A percentile compares a stretch with the other conserved stretches of the same genome.
Conservation (phyloP, 2,329 filamentous ascomycete genomes). For the Alternaria panax region DNA sequence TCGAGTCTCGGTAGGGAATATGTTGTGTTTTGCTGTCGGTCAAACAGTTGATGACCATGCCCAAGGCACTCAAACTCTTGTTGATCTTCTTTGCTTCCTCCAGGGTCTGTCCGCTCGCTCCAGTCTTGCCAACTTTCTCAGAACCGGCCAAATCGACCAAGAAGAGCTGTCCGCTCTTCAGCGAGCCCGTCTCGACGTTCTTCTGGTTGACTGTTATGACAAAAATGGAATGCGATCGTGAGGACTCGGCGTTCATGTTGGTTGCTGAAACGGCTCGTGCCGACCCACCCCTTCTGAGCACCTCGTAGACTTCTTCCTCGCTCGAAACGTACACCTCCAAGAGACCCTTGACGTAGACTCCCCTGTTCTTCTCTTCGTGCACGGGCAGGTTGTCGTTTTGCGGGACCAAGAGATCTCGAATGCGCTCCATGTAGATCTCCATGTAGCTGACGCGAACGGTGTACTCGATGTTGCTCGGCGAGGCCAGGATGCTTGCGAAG, state of each 20-base stretch:
- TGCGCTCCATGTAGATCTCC: conserved; percentile 99
- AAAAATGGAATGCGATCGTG: conserved; percentile 97
- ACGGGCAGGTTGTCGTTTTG: conserved; percentile 96
- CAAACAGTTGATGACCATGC: conserved; percentile 98
- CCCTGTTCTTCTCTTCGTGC: conserved; percentile 96
- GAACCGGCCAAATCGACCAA: conserved; percentile 97
- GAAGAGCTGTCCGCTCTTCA: conserved; percentile 96
- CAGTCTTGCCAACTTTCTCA: conserved; percentile 98
- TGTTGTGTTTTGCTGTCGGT: conserved; percentile 97
- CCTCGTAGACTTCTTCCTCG: conserved; percentile 94
- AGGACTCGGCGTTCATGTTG: conserved; percentile 99
- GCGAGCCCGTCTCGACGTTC: conserved; percentile 93
- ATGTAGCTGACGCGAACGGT: conserved; percentile 99
- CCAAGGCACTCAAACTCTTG: conserved; percentile 96
- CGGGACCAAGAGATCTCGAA: conserved; percentile 89
- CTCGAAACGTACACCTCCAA: conserved; percentile 95
- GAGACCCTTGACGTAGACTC: conserved; percentile 95
- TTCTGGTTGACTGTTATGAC: conserved; percentile 97
- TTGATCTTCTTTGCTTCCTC: conserved; percentile 99
- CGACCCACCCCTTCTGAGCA: conserved; percentile 90
- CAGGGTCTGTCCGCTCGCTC: conserved; percentile 93
- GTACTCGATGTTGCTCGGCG: conserved; percentile 93
- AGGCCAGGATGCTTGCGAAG: conserved; percentile 91
- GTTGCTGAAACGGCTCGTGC: conserved; percentile 92
- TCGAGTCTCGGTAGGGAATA: conserved; percentile 96